These are phyloP conservation scores for Ceratobasidium sp. DNA, from an alignment of 1,284 basidiomycete species.

Conservation along the genomic window DNA sequence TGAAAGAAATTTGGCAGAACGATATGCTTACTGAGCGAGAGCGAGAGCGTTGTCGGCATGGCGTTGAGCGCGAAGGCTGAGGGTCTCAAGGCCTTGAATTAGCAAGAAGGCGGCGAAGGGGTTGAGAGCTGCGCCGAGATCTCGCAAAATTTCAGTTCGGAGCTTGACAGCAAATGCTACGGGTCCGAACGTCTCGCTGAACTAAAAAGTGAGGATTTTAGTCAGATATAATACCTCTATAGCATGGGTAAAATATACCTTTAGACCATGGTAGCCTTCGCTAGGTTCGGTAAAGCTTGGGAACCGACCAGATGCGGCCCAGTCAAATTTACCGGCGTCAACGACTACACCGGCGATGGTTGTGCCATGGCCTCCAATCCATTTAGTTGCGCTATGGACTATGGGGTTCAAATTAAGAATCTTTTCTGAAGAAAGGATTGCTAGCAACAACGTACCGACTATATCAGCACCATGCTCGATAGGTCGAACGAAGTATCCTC, in stretches of 20 bases:
- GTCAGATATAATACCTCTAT: constrained; percentile 28
- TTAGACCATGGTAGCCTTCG: constrained; percentile 84
- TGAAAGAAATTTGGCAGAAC: not conserved
- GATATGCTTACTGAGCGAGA: constrained; percentile 76
- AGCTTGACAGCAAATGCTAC: constrained; percentile 82
- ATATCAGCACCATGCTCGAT: constrained; percentile 88
- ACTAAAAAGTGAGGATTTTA: constrained; percentile 61
- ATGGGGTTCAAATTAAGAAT: not conserved
- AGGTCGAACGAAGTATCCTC: constrained; percentile 80
- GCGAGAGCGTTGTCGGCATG: constrained; percentile 83
- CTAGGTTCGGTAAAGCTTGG: constrained; percentile 86
- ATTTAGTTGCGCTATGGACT: constrained; percentile 91
- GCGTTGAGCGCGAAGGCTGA: constrained; percentile 82
- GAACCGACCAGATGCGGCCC: constrained; percentile 82
- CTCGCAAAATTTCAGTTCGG: constrained; percentile 81
- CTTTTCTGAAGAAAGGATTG: constrained; percentile 2
- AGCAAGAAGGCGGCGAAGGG: constrained; percentile 88
- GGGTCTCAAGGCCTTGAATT: constrained; percentile 89
- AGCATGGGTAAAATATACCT: constrained; percentile 53
- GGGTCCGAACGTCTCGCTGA: constrained; percentile 81
- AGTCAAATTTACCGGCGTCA: constrained; percentile 90
- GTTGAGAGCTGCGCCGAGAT: constrained; percentile 82
- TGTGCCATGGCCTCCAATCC: constrained; percentile 78
- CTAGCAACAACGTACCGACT: constrained; percentile 64
- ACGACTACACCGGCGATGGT: constrained; percentile 89